phyloP scores from a whole-genome alignment of 169 alveolate species.

The Cytauxzoon felis region DNA sequence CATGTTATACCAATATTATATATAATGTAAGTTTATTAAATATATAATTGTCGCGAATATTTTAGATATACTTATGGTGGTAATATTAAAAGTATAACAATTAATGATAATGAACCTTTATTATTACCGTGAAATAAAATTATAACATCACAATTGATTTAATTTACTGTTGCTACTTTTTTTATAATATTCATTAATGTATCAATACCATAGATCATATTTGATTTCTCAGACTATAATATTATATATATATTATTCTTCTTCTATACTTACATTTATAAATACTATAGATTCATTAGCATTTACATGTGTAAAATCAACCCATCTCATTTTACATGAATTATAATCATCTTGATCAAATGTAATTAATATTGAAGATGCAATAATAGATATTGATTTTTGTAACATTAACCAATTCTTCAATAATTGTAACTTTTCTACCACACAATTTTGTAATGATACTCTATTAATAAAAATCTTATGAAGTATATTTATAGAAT shows the following conservation, averaged over 20 bases:
- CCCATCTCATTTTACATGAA: slow-evolving; percentile 43
- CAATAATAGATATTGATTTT: slow-evolving; percentile 38
- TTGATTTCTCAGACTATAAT: slow-evolving; percentile 28
- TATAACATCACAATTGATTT: not conserved
- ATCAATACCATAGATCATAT: slow-evolving; percentile 51
- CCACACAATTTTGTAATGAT: slow-evolving; percentile 4
- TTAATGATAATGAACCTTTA: slow-evolving; percentile 34
- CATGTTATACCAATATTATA: slow-evolving; percentile 25
- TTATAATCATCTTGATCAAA: slow-evolving; percentile 30
- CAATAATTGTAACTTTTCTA: slow-evolving; percentile 1
- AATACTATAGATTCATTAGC: not conserved
- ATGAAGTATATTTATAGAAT: slow-evolving; percentile 23
- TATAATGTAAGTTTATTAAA: slow-evolving; percentile 18
- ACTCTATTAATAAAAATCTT: not conserved
- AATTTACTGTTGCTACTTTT: not conserved
- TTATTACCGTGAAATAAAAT: slow-evolving; percentile 7
- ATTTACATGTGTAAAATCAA: slow-evolving; percentile 60
- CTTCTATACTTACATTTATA: slow-evolving; percentile 1
- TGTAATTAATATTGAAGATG: slow-evolving; percentile 51
- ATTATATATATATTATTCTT: not conserved
- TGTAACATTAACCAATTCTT: slow-evolving; percentile 44
- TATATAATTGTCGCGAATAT: not conserved
- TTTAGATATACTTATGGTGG: slow-evolving; percentile 45
- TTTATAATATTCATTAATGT: slow-evolving; percentile 19
- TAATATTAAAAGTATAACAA: not conserved